Evolutionary conservation across 371 early-diverging fungal genomes (phyloP).

Genomic region (Mucor mucedo): DNA sequence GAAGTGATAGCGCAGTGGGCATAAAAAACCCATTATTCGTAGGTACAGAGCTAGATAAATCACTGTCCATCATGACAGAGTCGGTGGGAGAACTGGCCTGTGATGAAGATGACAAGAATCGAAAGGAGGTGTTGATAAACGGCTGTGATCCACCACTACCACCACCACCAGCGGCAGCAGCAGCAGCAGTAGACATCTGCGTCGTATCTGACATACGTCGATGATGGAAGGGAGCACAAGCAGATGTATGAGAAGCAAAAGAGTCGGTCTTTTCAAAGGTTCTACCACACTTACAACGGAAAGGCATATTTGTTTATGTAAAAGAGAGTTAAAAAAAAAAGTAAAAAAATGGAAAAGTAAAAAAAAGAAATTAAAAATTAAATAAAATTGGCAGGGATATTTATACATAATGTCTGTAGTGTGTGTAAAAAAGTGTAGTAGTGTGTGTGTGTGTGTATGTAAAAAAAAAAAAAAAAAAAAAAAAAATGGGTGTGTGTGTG

Average conservation of each 20-base stretch:
- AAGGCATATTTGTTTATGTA: constrained; percentile 42
- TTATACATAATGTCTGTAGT: not conserved
- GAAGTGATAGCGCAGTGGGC: constrained; percentile 55
- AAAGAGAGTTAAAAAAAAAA: not conserved
- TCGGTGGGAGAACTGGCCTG: constrained; percentile 29
- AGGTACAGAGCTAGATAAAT: constrained; percentile 22
- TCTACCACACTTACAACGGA: constrained; percentile 61
- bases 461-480: too few species aligned
- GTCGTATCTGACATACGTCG: constrained; percentile 50
- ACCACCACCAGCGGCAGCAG: not conserved
- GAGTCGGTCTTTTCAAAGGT: constrained; percentile 60
- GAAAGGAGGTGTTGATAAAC: constrained; percentile 28
- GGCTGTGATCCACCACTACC: constrained; percentile 13
- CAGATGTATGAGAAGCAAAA: constrained; percentile 53
- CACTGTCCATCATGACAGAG: constrained; percentile 13
- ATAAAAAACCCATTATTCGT: constrained; percentile 36
- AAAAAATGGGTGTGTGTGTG: too few species aligned
- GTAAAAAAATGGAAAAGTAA: constrained; percentile 15
- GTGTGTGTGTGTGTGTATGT: constrained; percentile 1
- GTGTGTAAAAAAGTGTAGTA: not conserved
- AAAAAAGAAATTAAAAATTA: constrained; percentile 24
- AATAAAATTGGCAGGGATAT: not conserved
- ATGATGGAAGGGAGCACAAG: constrained; percentile 56
- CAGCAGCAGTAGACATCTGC: constrained; percentile 22
- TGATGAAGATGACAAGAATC: constrained; percentile 31